Evolutionary conservation across 208 protist genomes (phyloP).

Genomic region (Trypanosoma boissoni): DNA sequence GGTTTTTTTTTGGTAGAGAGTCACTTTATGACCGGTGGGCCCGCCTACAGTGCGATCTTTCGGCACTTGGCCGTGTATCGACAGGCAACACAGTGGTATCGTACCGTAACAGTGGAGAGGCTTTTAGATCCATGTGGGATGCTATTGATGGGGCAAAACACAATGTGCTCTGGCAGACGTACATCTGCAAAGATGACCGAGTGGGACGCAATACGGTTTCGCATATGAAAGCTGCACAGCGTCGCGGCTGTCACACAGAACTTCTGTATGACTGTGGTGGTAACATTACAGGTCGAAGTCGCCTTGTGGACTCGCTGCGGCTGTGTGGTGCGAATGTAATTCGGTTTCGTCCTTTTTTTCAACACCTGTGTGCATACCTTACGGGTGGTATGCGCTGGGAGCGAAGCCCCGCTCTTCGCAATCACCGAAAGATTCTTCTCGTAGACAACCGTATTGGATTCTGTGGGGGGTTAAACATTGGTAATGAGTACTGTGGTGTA

Average conservation of each 20-base stretch:
- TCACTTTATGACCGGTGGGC: slow-evolving; percentile 81
- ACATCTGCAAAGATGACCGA: slow-evolving; percentile 91
- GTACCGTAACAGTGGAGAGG: slow-evolving; percentile 71
- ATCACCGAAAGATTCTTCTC: slow-evolving; percentile 91
- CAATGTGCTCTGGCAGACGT: slow-evolving; percentile 89
- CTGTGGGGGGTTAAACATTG: slow-evolving; percentile 92
- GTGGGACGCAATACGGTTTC: slow-evolving; percentile 69
- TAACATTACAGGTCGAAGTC: slow-evolving; percentile 82
- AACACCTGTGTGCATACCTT: slow-evolving; percentile 63
- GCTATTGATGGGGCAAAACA: slow-evolving; percentile 68
- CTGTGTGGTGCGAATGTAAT: slow-evolving; percentile 76
- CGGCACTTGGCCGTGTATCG: slow-evolving; percentile 59
- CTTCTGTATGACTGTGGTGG: slow-evolving; percentile 90
- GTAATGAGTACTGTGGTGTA: slow-evolving; percentile 88
- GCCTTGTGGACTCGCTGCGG: slow-evolving; percentile 66
- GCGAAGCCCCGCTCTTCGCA: slow-evolving; percentile 80
- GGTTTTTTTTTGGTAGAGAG: slow-evolving; percentile 25
- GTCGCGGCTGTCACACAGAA: slow-evolving; percentile 72
- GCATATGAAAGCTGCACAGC: slow-evolving; percentile 64
- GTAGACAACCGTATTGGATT: slow-evolving; percentile 83
- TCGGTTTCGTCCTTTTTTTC: slow-evolving; percentile 82
- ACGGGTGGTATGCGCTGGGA: slow-evolving; percentile 68
- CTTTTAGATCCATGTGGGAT: slow-evolving; percentile 85
- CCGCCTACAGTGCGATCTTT: slow-evolving; percentile 51
- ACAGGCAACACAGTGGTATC: slow-evolving; percentile 58